These are phyloP conservation scores for Leccinum imitatum DNA, from an alignment of 768 basidiomycete species.

Conservation along the genomic window DNA sequence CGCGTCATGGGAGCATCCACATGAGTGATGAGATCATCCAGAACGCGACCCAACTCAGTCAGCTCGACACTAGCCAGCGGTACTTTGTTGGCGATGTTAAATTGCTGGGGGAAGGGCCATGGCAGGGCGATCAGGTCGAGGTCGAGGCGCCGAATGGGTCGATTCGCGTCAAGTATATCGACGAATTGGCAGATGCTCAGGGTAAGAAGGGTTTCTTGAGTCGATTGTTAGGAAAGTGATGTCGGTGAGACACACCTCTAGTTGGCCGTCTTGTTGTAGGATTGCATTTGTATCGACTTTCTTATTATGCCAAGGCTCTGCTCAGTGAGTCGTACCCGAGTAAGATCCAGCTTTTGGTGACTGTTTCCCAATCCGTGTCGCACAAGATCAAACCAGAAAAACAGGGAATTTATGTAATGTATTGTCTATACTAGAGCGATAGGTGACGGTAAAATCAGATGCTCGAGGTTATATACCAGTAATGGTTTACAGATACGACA, in stretches of 20 bases:
- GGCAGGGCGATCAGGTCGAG: conserved; percentile 24
- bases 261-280: neutral
- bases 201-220: conserved; percentile 18
- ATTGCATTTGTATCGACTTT: neutral
- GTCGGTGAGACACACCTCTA: neutral
- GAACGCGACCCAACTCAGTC: conserved; percentile 24
- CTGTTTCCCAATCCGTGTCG: neutral
- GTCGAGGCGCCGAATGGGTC: conserved; percentile 18
- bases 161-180: conserved; percentile 21
- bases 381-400: neutral
- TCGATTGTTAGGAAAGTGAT: conserved; percentile 20
- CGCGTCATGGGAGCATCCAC: conserved; percentile 16
- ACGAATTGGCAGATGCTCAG: conserved; percentile 8
- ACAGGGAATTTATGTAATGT: neutral
- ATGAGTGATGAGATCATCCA: conserved; percentile 15
- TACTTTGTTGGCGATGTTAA: conserved; percentile 29
- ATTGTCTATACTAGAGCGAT: neutral
- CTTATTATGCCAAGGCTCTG: no score
- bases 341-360: no score
- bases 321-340: no score
- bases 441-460: neutral
- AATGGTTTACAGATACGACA: conserved; percentile 10
- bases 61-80: conserved; percentile 12
- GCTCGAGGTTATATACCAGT: neutral
- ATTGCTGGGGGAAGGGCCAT: conserved; percentile 14